Evolutionary conservation across 1,284 basidiomycete genomes (phyloP).

Genomic region (Trametes pubescens): DNA sequence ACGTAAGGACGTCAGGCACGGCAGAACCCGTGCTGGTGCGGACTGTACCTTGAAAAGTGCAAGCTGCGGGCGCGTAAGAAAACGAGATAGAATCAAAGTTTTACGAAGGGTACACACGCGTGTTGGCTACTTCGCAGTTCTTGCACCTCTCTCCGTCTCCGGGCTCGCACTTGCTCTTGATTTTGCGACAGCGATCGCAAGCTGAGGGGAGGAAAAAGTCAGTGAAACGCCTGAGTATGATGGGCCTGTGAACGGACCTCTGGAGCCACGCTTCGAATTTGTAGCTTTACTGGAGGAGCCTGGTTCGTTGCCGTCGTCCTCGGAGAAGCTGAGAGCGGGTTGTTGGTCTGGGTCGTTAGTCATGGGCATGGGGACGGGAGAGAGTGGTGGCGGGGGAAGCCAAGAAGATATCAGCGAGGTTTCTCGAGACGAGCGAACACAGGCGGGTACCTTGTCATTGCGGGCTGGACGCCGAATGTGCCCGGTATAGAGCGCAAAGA

Average conservation of each 20-base stretch:
- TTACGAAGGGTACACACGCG: slow-evolving; percentile 50
- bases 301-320: slow-evolving; percentile 38
- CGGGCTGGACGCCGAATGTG: neutral
- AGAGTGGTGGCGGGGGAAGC: neutral
- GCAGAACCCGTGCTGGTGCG: slow-evolving; percentile 23
- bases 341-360: slow-evolving; percentile 25
- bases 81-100: neutral
- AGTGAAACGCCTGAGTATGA: neutral
- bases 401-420: slow-evolving; percentile 15
- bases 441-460: slow-evolving; percentile 8
- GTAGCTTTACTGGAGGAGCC: slow-evolving; percentile 31
- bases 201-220: slow-evolving; percentile 49
- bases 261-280: slow-evolving; percentile 65
- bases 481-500: neutral
- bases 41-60: slow-evolving; percentile 76
- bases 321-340: slow-evolving; percentile 25
- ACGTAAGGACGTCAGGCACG: too few species aligned
- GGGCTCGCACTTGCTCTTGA: slow-evolving; percentile 87
- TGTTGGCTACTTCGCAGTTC: slow-evolving; percentile 69
- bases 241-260: slow-evolving; percentile 53
- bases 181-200: slow-evolving; percentile 86
- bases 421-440: neutral
- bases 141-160: slow-evolving; percentile 66
- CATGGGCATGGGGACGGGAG: slow-evolving; percentile 17
- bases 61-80: slow-evolving; percentile 51